phyloP scores from a whole-genome alignment of 768 basidiomycete species.

The Clitopilus hobsonii region DNA sequence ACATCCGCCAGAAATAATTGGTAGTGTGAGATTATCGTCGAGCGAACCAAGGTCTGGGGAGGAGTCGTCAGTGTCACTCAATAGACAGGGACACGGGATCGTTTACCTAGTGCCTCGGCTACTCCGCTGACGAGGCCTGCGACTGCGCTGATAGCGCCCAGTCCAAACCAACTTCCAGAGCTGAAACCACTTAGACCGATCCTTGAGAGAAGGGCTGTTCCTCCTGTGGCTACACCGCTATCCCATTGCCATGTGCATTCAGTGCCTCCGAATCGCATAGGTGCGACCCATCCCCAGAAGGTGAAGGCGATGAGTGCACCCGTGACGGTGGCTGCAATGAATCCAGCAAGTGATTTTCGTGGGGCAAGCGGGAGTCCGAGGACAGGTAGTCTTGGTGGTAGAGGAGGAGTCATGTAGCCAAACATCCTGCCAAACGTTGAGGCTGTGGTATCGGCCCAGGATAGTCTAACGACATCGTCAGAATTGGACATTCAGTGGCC shows the following conservation, averaged over 20 bases:
- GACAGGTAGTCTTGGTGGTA: slow-evolving; percentile 36
- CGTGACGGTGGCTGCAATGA: slow-evolving; percentile 70
- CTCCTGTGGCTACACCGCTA: slow-evolving; percentile 37
- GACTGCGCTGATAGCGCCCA: slow-evolving; percentile 52
- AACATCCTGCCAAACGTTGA: slow-evolving; percentile 88
- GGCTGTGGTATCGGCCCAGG: slow-evolving; percentile 94
- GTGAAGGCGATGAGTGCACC: slow-evolving; percentile 60
- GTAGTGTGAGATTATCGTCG: slow-evolving; percentile 89
- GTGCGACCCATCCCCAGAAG: slow-evolving; percentile 69
- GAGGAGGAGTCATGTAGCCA: slow-evolving; percentile 58
- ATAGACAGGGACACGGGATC: slow-evolving; percentile 3
- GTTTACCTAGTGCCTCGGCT: slow-evolving; percentile 85
- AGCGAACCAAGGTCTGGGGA: slow-evolving; percentile 70
- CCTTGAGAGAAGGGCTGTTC: slow-evolving; percentile 12
- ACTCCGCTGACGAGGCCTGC: slow-evolving; percentile 79
- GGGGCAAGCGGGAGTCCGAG: slow-evolving; percentile 67
- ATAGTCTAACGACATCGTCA: slow-evolving; percentile 50
- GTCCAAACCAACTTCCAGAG: slow-evolving; percentile 40
- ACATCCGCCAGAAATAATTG: slow-evolving; percentile 78
- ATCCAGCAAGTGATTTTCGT: slow-evolving; percentile 83
- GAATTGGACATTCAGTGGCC: background rate
- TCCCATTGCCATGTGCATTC: slow-evolving; percentile 57
- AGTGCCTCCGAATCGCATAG: slow-evolving; percentile 24
- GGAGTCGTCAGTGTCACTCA: slow-evolving; percentile 3
- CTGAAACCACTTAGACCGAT: slow-evolving; percentile 10